Base-by-base conservation (phyloP, 1,284 basidiomycete genomes). In the Pisolithus thermaeus region DNA sequence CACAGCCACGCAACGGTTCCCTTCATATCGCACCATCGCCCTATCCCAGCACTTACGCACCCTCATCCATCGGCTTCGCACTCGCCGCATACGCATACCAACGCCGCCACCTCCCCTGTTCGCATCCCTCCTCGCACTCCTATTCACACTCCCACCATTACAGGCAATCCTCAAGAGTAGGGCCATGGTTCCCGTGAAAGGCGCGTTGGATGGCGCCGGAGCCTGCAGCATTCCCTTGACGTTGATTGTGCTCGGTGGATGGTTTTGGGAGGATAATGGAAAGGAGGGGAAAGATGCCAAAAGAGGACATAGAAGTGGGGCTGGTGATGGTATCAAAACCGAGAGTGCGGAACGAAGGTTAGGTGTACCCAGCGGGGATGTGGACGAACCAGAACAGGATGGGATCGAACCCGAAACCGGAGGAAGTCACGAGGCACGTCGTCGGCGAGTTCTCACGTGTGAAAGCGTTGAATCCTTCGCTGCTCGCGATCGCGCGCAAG, bases 181-280 rank as follows among this genome's bases (percentile, higher is more conserved):
- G 4, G 81, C 81, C 56, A 69, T 88, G 62, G 73, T 75, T 39
- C 85, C 90, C 0, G 69, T 94, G 51, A 89, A 85, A 60, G 80
- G 83, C 43, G 87, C 90, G 0, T 71, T 95, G 55, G 76, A 74
- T 22, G 73, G 76, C 25, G 85, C 88, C 0, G 91, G 92, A 2
- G 81, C 79, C 59, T 94, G 91, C 61, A 90, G 89, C 0, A 87
- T 97, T 57, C 94, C 94, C 0, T 66, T 97, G 23, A 97, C 94
- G 3, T 75, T 97, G 37, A 79, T 97, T 54, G 92, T 97, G 7
- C 83, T 97, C 41, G 94, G 94, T 16, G 92, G 90, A 7, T 97
- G 95, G 75, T 97, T 97, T 69, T 86, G 89, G 64, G 70, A 60
- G 25, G 58, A 47, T 3, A 55, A 54, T 5, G 8, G 48, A 56